These are phyloP conservation scores for Suhomyces xylopsoci DNA, from an alignment of 805 yeast species.

Conservation along the genomic window DNA sequence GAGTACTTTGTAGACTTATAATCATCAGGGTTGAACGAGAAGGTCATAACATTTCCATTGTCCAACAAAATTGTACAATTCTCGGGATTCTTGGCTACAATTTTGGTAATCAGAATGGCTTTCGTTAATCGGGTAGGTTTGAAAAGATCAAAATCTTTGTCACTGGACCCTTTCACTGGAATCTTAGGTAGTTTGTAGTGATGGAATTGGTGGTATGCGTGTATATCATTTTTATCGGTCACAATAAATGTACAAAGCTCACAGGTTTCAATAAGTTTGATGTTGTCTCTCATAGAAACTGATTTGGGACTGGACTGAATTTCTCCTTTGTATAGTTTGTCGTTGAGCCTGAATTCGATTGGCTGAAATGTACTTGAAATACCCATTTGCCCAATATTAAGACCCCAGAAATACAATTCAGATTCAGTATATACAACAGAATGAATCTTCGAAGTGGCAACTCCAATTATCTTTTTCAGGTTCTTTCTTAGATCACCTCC, in stretches of 20 bases:
- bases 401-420: slow-evolving; percentile 68
- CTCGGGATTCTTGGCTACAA: slow-evolving; percentile 36
- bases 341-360: slow-evolving; percentile 26
- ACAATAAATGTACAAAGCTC: slow-evolving; percentile 70
- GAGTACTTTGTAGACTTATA: slow-evolving; percentile 43
- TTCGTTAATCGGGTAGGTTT: slow-evolving; percentile 50
- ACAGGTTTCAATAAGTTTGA: slow-evolving; percentile 58
- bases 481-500: slow-evolving; percentile 42
- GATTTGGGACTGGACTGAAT: slow-evolving; percentile 38
- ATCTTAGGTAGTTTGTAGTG: slow-evolving; percentile 49
- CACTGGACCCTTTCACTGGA: slow-evolving; percentile 33
- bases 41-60: slow-evolving; percentile 56
- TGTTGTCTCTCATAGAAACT: slow-evolving; percentile 45
- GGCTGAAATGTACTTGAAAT: slow-evolving; percentile 21
- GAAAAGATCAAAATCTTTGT: slow-evolving; percentile 50
- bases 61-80: slow-evolving; percentile 50
- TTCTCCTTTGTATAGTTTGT: slow-evolving; percentile 34
- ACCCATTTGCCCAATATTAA: slow-evolving; percentile 82
- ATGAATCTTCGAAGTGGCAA: slow-evolving; percentile 66
- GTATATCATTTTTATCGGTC: slow-evolving; percentile 56
- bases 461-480: slow-evolving; percentile 34
- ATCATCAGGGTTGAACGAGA: slow-evolving; percentile 23
- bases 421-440: slow-evolving; percentile 55
- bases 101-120: slow-evolving; percentile 31
- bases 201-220: slow-evolving; percentile 55